Conservation (phyloP, 2,329 filamentous ascomycete genomes). For the Colletotrichum tamarilloi region DNA sequence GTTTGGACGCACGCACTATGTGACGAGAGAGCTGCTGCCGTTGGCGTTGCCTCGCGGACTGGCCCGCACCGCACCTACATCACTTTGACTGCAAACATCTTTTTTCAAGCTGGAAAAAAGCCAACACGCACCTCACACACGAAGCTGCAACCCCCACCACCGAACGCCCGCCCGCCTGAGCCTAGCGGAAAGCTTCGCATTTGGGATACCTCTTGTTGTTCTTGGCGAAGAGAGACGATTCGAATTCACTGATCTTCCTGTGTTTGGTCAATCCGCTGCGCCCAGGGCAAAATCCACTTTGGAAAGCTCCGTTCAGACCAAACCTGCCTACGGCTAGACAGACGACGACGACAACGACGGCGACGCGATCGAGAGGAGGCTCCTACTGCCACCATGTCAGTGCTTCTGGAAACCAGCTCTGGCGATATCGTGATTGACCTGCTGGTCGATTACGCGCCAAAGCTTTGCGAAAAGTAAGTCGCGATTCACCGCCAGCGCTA, state of each 20-base stretch:
- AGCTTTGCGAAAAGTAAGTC: slow-evolving; percentile 94
- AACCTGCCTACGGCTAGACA: not conserved
- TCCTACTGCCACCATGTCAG: slow-evolving; percentile 74
- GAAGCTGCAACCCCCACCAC: not conserved
- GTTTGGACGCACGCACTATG: slow-evolving; percentile 3
- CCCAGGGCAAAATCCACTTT: not conserved
- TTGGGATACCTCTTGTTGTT: not conserved
- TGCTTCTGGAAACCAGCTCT: slow-evolving; percentile 90
- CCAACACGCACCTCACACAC: not conserved
- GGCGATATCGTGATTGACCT: slow-evolving; percentile 97
- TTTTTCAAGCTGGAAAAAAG: not conserved
- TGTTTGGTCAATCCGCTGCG: slow-evolving; percentile 3
- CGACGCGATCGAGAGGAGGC: not conserved
- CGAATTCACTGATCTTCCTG: not conserved
- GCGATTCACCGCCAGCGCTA: not conserved
- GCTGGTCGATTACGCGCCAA: slow-evolving; percentile 87
- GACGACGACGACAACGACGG: not conserved
- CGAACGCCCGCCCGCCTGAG: not conserved
- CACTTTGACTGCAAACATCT: slow-evolving; percentile 16
- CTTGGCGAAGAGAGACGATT: not conserved
- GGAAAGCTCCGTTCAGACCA: slow-evolving; percentile 7
- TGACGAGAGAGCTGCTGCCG: slow-evolving; percentile 14
- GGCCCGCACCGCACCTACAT: not conserved
- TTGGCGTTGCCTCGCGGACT: slow-evolving; percentile 11
- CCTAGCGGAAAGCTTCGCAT: slow-evolving; percentile 1